Base-by-base conservation (phyloP, 1,284 basidiomycete species). In the Mycena citricolor region DNA sequence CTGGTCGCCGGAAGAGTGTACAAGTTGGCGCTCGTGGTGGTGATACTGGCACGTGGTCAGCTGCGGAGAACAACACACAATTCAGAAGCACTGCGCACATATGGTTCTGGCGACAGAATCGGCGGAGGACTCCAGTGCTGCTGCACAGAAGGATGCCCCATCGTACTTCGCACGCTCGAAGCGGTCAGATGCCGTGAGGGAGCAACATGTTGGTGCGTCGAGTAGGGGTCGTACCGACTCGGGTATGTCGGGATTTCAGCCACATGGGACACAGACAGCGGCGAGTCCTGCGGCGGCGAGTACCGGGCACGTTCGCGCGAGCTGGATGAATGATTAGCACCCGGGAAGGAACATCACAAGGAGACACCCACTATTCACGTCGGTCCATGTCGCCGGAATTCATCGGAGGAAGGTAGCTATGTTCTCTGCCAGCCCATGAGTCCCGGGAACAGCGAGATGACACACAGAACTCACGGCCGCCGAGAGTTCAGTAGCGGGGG, bases 171-270 rank as follows among this genome's bases (percentile, higher is more conserved):
- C 47, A 73, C 71, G 32, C 69, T 64, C 46, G 68, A 55, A 23
- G 63, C 49, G 22, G 60, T 58, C 23, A 66, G 63, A 40, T 11
- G 21, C 17, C 71, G 73, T 23, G 72, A 69, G 30, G 69, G 59
- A 26, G 63, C 58, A 4, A 60, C 48, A n/a, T 49, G 34, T 11
- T 48, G 46, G 23, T 56, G 54, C 39, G 47, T 57, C 21, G 61
- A 49, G 51, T 77, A 78, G 22, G 63, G 50, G 31, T 78, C 73
- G 51, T 82, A 81, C 52, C 77, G 78, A 37, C 66, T 59, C 51
- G 71, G 68, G 63, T 82, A 81, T 60, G 73, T 57, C 44, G 69
- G 57, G 44, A 76, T 62, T 61, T 83, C 81, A 57, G 81, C 75
- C 58, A 83, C 79, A 61, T 80, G 71, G 43, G 76, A 68, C 32